Percentiles rank a stretch among this genome's conserved stretches.
These are phyloP conservation scores for Ilex aquifolium DNA, from an alignment of 257 asterid species.

Conservation along the genomic window DNA sequence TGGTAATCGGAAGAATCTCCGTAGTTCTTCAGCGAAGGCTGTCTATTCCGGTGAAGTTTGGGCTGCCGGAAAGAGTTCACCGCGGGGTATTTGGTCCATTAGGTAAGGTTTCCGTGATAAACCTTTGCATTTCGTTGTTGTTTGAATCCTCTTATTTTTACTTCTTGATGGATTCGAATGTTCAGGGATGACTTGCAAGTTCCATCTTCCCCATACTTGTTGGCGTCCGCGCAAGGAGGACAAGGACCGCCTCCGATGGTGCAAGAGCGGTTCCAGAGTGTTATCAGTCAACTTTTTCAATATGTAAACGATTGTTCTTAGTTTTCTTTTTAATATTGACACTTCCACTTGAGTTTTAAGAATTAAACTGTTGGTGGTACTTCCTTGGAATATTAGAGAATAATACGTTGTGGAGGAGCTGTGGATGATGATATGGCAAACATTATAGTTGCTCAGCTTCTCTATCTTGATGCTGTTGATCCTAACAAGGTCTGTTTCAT, in stretches of 20 bases:
- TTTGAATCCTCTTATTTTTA: background rate
- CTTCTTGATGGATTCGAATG: conserved; percentile 7
- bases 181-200: conserved; percentile 80
- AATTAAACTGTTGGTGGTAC: no score
- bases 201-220: conserved; percentile 83
- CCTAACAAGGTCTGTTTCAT: background rate
- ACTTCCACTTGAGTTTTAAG: no score
- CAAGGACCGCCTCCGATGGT: conserved; percentile 93
- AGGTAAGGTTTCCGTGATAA: conserved; percentile 33
- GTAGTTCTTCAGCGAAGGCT: conserved; percentile 39
- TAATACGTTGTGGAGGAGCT: background rate
- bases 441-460: conserved; percentile 6
- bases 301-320: conserved; percentile 35
- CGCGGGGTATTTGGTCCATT: conserved; percentile 76
- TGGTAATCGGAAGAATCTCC: conserved; percentile 29
- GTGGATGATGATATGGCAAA: conserved; percentile 2
- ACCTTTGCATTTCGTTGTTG: no score
- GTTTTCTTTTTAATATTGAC: no score
- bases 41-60: conserved; percentile 33
- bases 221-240: conserved; percentile 62
- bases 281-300: conserved; percentile 89
- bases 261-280: conserved; percentile 90
- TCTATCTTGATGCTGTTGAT: conserved; percentile 3
- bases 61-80: conserved; percentile 37
- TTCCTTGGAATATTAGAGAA: background rate